Evolutionary conservation across 768 basidiomycete species (phyloP), one percentile per base, ranked within the genome.

Genomic region (Russula earlei): DNA sequence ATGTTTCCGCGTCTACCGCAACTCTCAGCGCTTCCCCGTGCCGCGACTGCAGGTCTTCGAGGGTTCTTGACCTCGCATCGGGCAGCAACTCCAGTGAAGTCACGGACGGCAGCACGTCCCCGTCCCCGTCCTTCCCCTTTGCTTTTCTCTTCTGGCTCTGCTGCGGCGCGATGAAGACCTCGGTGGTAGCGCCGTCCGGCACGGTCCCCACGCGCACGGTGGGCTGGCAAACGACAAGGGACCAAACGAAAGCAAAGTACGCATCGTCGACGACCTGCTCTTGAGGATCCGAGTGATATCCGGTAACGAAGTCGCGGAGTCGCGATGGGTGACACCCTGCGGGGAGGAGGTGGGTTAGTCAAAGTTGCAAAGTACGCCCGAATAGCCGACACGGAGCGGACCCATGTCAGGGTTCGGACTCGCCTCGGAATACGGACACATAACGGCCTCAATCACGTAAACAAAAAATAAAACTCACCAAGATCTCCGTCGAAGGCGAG

Each of bases 401-500:
- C 38, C 50, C 43, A 37, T 7, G 11, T 5, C 42, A 51, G 7
- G 62, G 48, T 55, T 63, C 62, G 62, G 63, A 63, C 62, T 46
- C 47, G 37, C 49, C 42, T 34, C 37, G 27, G n/a, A 3, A 37
- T 14, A 36, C n/a, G 14, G 34, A 36, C 15, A 36, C 12, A 36
- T 14, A 36, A 4, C 6, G 7, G 34, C 4, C 34, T 36, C 55
- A 49, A 62, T 45, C 59, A 49, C 43, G 42, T 56, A 44, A 31
- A 31, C 10, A 7, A 31, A 31, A 31, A 31, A 44, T 47, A 54
- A 56, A 44, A 78, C 85, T 74, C 69, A 93, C 91, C 91, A 41
- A 90, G 75, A 67, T 93, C 89, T 5, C 91, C 91, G 64, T 93
- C 91, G 69, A 92, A 93, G 5, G 92, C 82, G 29, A 95, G 75